These are phyloP conservation scores for Trichoderma sp. DNA, from an alignment of 2,329 filamentous ascomycete species.

Conservation along the genomic window DNA sequence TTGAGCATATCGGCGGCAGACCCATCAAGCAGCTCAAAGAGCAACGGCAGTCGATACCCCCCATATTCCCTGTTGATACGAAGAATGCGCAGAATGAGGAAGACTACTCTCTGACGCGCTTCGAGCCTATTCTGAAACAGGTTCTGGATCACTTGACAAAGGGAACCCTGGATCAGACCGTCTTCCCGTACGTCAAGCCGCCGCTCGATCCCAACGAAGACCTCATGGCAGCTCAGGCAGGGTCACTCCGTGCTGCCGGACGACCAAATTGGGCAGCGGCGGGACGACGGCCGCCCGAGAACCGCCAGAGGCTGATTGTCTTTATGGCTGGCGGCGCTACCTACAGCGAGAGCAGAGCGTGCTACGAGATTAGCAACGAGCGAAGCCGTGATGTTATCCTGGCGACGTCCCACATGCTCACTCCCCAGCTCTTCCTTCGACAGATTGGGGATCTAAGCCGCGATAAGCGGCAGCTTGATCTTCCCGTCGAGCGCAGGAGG, in stretches of 20 bases:
- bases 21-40: slow-evolving; percentile 75
- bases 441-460: slow-evolving; percentile 79
- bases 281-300: slow-evolving; percentile 71
- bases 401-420: slow-evolving; percentile 89
- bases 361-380: slow-evolving; percentile 79
- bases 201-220: slow-evolving; percentile 66
- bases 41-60: slow-evolving; percentile 62
- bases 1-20: slow-evolving; percentile 79
- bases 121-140: slow-evolving; percentile 77
- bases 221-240: slow-evolving; percentile 58
- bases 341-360: slow-evolving; percentile 84
- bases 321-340: slow-evolving; percentile 96
- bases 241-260: slow-evolving; percentile 83
- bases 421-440: slow-evolving; percentile 76
- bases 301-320: slow-evolving; percentile 85
- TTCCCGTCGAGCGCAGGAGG: slow-evolving; percentile 78
- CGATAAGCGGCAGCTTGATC: slow-evolving; percentile 73
- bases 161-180: slow-evolving; percentile 65
- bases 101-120: slow-evolving; percentile 84
- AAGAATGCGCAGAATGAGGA: slow-evolving; percentile 61
- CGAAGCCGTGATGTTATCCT: slow-evolving; percentile 83
- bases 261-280: slow-evolving; percentile 95
- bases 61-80: slow-evolving; percentile 72
- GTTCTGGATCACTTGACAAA: slow-evolving; percentile 75
- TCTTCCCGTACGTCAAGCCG: slow-evolving; percentile 74